phyloP scores from a whole-genome alignment of 2,329 filamentous ascomycete species.

The Gliomastix tumulicola region DNA sequence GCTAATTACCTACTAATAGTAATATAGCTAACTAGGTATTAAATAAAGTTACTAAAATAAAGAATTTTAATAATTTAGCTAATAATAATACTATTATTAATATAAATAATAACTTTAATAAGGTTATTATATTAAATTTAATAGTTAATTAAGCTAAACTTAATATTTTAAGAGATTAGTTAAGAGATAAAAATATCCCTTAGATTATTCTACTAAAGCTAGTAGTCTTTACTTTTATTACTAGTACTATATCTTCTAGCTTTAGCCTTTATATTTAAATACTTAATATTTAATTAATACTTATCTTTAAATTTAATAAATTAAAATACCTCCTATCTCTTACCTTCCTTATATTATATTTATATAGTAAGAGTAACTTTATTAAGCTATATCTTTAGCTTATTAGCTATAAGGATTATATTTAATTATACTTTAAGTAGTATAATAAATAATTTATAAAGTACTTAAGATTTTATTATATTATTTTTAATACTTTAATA shows the following conservation, averaged over 20 bases:
- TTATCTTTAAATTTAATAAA: background rate
- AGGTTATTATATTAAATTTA: background rate
- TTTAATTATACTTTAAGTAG: background rate
- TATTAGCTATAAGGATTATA: background rate
- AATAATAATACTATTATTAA: constrained; percentile 2
- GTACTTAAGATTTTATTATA: background rate
- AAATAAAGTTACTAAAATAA: background rate
- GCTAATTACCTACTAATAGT: background rate
- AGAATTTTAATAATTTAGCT: background rate
- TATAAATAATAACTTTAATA: background rate
- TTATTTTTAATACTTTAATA: background rate
- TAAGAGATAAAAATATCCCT: background rate
- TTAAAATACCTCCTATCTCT: background rate
- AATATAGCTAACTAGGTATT: background rate
- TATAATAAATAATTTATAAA: background rate
- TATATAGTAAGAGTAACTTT: background rate
- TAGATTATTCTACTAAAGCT: background rate
- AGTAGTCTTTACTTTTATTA: background rate
- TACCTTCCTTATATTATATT: background rate
- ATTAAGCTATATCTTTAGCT: background rate
- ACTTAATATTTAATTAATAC: background rate
- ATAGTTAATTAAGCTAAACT: background rate
- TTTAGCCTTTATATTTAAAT: background rate
- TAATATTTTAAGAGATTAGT: background rate
- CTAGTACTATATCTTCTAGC: background rate